Evolutionary conservation across 1,284 basidiomycete species (phyloP).

Genomic region (Tilletiopsis washingtonensis): DNA sequence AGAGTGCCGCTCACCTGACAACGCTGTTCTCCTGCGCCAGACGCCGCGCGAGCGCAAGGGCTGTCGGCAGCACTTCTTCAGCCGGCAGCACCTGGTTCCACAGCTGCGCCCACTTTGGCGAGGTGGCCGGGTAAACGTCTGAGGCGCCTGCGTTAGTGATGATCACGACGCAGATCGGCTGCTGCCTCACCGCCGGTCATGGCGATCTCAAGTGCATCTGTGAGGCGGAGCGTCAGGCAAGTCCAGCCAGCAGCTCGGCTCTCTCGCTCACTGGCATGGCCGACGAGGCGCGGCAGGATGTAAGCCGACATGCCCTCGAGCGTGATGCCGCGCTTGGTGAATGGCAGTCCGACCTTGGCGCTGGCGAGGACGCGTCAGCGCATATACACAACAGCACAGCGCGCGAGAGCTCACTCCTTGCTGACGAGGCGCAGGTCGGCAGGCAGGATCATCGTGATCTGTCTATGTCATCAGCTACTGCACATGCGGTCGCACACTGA

Average conservation of each 20-base stretch:
- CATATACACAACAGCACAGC: not conserved
- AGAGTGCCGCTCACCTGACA: slow-evolving; percentile 11
- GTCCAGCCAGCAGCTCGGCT: not conserved
- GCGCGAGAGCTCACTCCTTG: not conserved
- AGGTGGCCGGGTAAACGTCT: slow-evolving; percentile 15
- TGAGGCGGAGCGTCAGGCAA: not conserved
- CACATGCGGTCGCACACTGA: not conserved
- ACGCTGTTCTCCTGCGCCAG: slow-evolving; percentile 20
- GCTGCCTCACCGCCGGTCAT: slow-evolving; percentile 34
- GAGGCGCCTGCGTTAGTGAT: too few species aligned
- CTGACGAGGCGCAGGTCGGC: slow-evolving; percentile 5
- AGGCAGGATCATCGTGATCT: slow-evolving; percentile 4
- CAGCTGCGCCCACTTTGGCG: slow-evolving; percentile 11
- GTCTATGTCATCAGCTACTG: not conserved
- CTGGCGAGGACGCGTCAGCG: slow-evolving; percentile 10
- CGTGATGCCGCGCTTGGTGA: slow-evolving; percentile 31
- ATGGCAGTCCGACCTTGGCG: slow-evolving; percentile 34
- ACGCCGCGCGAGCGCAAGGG: slow-evolving; percentile 19
- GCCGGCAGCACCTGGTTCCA: slow-evolving; percentile 14
- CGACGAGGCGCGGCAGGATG: slow-evolving; percentile 25
- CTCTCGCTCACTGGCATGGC: slow-evolving; percentile 3
- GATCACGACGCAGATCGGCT: too few species aligned
- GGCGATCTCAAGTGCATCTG: slow-evolving; percentile 28
- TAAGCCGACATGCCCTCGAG: slow-evolving; percentile 28
- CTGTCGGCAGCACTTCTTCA: slow-evolving; percentile 16